Conservation (phyloP, 129 eudicot genomes). For the Glebionis coronaria region DNA sequence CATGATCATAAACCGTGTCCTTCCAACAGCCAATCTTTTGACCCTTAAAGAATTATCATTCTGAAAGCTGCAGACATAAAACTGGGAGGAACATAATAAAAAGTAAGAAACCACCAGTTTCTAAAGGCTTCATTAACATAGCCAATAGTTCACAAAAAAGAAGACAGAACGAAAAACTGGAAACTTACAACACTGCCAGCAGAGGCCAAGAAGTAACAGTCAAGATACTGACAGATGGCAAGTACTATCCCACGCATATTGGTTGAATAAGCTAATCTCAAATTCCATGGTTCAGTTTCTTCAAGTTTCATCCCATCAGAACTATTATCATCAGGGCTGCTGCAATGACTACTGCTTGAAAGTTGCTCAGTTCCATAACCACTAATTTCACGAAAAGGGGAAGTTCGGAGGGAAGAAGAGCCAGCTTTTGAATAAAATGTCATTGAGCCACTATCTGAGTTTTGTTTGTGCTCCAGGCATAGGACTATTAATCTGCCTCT, state of each 20-base stretch:
- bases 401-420: constrained; percentile 59
- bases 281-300: constrained; percentile 80
- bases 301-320: constrained; percentile 77
- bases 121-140: too few species aligned
- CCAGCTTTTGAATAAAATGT: constrained; percentile 58
- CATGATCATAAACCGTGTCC: constrained; percentile 76
- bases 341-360: constrained; percentile 63
- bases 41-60: constrained; percentile 66
- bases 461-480: constrained; percentile 74
- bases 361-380: constrained; percentile 62
- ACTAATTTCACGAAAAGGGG: constrained; percentile 60
- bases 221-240: constrained; percentile 79
- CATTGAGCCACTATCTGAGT: constrained; percentile 72
- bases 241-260: constrained; percentile 75
- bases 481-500: constrained; percentile 85
- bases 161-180: background rate
- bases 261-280: constrained; percentile 54
- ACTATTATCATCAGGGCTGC: constrained; percentile 88
- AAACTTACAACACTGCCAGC: constrained; percentile 87
- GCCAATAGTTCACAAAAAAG: background rate
- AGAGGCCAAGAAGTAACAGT: constrained; percentile 82
- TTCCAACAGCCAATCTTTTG: constrained; percentile 66
- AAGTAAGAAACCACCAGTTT: background rate
- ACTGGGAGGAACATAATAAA: constrained; percentile 49
- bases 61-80: constrained; percentile 85